phyloP scores from a whole-genome alignment of 768 basidiomycete genomes.

The Pisolithus tinctorius region DNA sequence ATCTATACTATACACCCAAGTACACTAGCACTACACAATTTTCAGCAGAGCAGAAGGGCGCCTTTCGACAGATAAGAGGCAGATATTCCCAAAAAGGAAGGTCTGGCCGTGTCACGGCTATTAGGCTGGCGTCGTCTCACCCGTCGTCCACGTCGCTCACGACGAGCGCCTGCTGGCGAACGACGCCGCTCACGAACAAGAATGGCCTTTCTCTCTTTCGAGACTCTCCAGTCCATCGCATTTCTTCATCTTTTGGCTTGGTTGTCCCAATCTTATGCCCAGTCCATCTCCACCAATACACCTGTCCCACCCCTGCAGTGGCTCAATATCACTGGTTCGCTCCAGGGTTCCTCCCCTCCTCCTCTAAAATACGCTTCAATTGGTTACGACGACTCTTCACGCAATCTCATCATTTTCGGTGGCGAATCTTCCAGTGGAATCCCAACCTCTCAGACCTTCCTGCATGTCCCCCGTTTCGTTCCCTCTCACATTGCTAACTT shows the following conservation, averaged over 20 bases:
- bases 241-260: slow-evolving; percentile 11
- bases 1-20: too few species aligned
- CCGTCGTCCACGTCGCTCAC: slow-evolving; percentile 16
- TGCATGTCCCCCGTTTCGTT: slow-evolving; percentile 37
- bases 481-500: not conserved
- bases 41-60: too few species aligned
- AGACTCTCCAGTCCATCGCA: slow-evolving; percentile 11
- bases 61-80: not conserved
- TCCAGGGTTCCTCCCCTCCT: slow-evolving; percentile 48
- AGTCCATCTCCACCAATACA: slow-evolving; percentile 45
- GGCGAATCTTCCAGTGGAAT: slow-evolving; percentile 65
- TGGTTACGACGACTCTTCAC: slow-evolving; percentile 44
- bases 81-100: slow-evolving; percentile 3
- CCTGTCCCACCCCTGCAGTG: slow-evolving; percentile 42
- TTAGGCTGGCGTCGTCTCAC: slow-evolving; percentile 1
- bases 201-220: slow-evolving; percentile 9
- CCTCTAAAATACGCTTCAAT: slow-evolving; percentile 69
- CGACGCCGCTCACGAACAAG: slow-evolving; percentile 8
- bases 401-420: slow-evolving; percentile 65
- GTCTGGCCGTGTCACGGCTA: not conserved
- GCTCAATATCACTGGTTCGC: slow-evolving; percentile 61
- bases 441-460: slow-evolving; percentile 55
- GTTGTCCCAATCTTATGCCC: slow-evolving; percentile 27
- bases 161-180: slow-evolving; percentile 21
- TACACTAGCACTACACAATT: too few species aligned